phyloP scores from a whole-genome alignment of 305 asterid species.

The Fraxinus greggii region DNA sequence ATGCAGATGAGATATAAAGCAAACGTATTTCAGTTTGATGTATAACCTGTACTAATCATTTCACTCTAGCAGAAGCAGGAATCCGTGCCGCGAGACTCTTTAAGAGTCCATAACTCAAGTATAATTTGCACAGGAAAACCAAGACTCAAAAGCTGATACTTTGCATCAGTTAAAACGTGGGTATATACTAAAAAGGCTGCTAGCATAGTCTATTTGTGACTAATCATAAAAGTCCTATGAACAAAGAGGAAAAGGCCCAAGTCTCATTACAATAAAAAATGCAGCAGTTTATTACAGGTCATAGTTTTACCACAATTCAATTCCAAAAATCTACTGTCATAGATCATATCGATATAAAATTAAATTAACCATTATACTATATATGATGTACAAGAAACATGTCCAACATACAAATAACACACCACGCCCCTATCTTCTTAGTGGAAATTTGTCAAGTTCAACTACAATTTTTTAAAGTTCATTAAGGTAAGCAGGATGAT shows the following conservation, averaged over 20 bases:
- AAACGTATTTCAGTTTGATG: not conserved
- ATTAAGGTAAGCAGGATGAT: not conserved
- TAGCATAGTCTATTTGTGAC: not conserved
- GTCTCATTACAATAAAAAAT: not conserved
- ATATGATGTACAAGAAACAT: not conserved
- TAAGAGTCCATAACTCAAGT: not conserved
- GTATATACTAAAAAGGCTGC: not conserved
- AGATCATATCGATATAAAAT: not conserved
- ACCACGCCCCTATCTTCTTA: not conserved
- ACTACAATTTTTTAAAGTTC: conserved; percentile 2
- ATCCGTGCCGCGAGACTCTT: not conserved
- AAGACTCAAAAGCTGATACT: not conserved
- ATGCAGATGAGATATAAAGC: not conserved
- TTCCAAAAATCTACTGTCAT: not conserved
- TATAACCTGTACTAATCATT: not conserved
- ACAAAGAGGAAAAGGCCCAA: not conserved
- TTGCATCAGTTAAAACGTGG: not conserved
- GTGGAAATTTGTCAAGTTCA: not conserved
- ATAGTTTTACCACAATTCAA: not conserved
- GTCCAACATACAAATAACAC: not conserved
- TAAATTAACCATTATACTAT: not conserved
- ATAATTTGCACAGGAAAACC: not conserved
- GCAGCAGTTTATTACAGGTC: conserved; percentile 3
- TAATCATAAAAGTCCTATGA: not conserved
- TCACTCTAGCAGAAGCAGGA: not conserved